Evolutionary conservation across 2,329 filamentous ascomycete genomes (phyloP).

Genomic region (Aspergillus felis): DNA sequence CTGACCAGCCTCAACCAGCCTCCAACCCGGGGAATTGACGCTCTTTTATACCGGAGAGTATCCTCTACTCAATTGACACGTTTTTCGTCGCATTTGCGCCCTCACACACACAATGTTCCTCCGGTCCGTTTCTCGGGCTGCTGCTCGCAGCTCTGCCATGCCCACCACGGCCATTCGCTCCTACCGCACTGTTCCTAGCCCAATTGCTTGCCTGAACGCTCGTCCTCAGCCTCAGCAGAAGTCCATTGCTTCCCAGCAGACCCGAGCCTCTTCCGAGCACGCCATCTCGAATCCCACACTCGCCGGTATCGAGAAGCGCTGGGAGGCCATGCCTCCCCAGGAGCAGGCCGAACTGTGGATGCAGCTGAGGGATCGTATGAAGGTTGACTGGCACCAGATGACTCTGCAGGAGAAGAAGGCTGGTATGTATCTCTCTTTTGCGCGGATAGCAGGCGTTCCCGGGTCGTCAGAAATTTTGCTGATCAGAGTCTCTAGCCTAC

Average conservation of each 20-base stretch:
- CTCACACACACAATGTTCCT: constrained; percentile 44
- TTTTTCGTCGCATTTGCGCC: constrained; percentile 24
- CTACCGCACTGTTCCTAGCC: constrained; percentile 25
- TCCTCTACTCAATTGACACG: constrained; percentile 24
- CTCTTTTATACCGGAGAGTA: constrained; percentile 15
- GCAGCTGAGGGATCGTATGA: constrained; percentile 96
- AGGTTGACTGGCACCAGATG: constrained; percentile 92
- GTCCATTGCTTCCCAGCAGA: constrained; percentile 46
- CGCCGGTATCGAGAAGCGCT: constrained; percentile 98
- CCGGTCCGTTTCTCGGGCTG: constrained; percentile 44
- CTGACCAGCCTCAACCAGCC: constrained; percentile 19
- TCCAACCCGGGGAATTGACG: constrained; percentile 22
- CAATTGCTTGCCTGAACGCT: constrained; percentile 38
- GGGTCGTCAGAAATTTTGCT: constrained; percentile 19
- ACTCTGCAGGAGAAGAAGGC: constrained; percentile 98
- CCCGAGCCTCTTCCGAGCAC: constrained; percentile 65
- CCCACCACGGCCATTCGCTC: constrained; percentile 33
- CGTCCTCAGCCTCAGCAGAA: constrained; percentile 28
- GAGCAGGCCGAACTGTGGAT: constrained; percentile 99
- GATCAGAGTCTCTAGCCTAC: constrained; percentile 64
- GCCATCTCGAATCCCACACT: constrained; percentile 97
- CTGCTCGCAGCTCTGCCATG: constrained; percentile 40
- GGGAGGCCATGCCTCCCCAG: constrained; percentile 95
- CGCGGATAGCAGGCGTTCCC: not conserved
- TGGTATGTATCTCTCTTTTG: constrained; percentile 61